phyloP scores from a whole-genome alignment of 2,329 filamentous ascomycete genomes.

The Paecilomyces formosus region DNA sequence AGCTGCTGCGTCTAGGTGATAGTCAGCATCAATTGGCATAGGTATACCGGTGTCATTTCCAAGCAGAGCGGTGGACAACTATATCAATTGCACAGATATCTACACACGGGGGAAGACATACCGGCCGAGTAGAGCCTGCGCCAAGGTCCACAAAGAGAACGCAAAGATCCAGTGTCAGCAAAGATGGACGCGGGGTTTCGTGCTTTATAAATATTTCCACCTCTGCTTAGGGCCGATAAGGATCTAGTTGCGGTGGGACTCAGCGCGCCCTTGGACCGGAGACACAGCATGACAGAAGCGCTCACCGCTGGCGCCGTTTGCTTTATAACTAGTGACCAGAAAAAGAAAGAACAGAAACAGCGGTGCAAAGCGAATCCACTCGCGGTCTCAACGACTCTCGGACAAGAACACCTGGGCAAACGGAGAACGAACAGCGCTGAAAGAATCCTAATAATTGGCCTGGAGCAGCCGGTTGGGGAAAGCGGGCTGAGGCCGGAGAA shows the following conservation, averaged over 20 bases:
- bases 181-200: not conserved
- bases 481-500: not conserved
- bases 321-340: not conserved
- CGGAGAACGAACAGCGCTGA: not conserved
- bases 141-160: not conserved
- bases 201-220: not conserved
- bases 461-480: not conserved
- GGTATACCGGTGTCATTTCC: not conserved
- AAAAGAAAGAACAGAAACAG: not conserved
- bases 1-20: slow-evolving; percentile 1
- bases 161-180: not conserved
- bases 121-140: slow-evolving; percentile 1
- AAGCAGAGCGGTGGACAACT: not conserved
- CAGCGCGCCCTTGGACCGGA: not conserved
- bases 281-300: not conserved
- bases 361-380: not conserved
- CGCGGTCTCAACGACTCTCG: not conserved
- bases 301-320: not conserved
- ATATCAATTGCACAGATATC: not conserved
- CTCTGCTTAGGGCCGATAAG: not conserved
- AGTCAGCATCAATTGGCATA: not conserved
- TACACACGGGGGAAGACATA: not conserved
- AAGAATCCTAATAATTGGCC: not conserved
- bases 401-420: not conserved
- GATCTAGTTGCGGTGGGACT: slow-evolving; percentile 1